Base-by-base conservation (phyloP, 2,329 filamentous ascomycete genomes). In the Aspergillus tanneri region DNA sequence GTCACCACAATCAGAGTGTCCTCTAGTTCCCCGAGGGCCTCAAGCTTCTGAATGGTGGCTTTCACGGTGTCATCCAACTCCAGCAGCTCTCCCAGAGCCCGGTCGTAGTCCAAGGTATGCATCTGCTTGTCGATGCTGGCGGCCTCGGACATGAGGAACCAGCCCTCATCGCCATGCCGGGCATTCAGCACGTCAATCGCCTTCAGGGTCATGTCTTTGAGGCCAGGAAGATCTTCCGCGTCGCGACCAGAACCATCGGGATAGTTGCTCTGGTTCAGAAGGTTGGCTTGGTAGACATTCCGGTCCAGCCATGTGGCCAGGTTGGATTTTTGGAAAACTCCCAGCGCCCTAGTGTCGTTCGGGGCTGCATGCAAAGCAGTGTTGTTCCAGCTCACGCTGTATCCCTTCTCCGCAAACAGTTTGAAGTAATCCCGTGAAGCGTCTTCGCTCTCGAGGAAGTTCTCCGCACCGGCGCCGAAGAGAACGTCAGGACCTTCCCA, bases 51-150 rank as follows among this genome's bases (percentile, higher is more conserved):
- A 45, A 92, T 77, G 3, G 88, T 90, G 14, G 87, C 87, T 43
- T 83, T 83, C 58, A 95, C 75, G 4, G 89, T 90, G 70, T 95
- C 88, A 63, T 95, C 88, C 25, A 95, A 80, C 72, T 95, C 89
- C 32, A 95, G 81, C 1, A 95, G 82, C 60, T 95, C 89, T 46
- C 87, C 89, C 0, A 95, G 82, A 1, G 89, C 87, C 45, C 89
- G 87, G 71, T 93, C 87, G 66, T 93, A 93, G 73, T 93, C 89
- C 16, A 93, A 80, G 2, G 76, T 68, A 72, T 95, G 89, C 88
- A 95, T 93, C 78, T 89, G 86, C 78, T 95, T 95, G 73, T 93
- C 89, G 58, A 95, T 87, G 2, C 84, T 88, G 12, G 89, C 89
- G 21, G 86, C 89, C 69, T 95, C 89, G 10, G 84, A 84, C 88